phyloP scores from a whole-genome alignment of 306 rosid genomes.

The Prosopis cineraria region DNA sequence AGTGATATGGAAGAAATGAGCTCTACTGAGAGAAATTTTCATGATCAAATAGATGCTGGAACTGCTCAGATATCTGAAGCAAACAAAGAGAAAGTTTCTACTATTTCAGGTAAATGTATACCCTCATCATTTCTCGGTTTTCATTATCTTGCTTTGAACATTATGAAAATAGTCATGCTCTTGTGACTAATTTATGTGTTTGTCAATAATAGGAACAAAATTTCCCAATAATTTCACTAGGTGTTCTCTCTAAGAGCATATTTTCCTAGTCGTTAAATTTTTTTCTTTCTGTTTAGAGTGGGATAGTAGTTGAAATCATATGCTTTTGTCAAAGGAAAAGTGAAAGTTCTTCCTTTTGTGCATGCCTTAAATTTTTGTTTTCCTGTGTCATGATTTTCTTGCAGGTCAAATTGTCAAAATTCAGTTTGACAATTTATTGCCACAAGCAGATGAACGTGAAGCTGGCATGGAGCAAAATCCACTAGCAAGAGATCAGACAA shows the following conservation, averaged over 20 bases:
- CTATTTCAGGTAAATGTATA: constrained; percentile 48
- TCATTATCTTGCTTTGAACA: neutral
- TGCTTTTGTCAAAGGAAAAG: constrained; percentile 11
- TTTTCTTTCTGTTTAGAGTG: constrained; percentile 1
- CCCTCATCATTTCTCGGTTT: constrained; percentile 11
- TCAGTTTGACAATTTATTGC: constrained; percentile 30
- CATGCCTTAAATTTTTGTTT: constrained; percentile 20
- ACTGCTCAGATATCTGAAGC: constrained; percentile 32
- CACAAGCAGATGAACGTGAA: constrained; percentile 44
- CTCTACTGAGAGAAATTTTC: constrained; percentile 30
- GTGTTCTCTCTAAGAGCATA: neutral
- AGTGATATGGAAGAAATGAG: constrained; percentile 41
- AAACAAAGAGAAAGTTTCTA: constrained; percentile 37
- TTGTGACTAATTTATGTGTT: constrained; percentile 8
- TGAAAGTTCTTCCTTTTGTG: constrained; percentile 17
- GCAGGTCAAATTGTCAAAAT: constrained; percentile 48
- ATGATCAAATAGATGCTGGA: constrained; percentile 31
- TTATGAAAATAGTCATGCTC: constrained; percentile 14
- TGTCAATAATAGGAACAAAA: constrained; percentile 1
- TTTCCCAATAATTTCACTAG: neutral
- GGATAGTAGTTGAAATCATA: neutral
- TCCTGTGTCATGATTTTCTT: constrained; percentile 23
- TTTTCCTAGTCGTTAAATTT: neutral
- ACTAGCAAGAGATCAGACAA: constrained; percentile 29
- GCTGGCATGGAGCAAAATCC: constrained; percentile 40